phyloP scores from a whole-genome alignment of 2,329 filamentous ascomycete species.

The Botrytis medusae region DNA sequence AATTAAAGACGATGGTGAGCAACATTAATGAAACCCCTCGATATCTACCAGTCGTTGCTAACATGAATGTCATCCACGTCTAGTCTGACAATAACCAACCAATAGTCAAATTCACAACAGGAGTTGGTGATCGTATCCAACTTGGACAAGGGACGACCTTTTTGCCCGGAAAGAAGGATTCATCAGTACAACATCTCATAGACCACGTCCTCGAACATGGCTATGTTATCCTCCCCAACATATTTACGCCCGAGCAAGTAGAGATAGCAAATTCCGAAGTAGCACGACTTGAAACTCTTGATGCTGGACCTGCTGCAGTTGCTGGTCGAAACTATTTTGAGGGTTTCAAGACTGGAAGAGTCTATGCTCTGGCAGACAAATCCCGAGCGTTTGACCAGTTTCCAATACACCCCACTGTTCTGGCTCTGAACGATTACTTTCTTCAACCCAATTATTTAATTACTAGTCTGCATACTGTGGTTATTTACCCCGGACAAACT shows the following conservation, averaged over 20 bases:
- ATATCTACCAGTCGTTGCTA: not conserved
- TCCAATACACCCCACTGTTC: constrained; percentile 41
- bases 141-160: constrained; percentile 37
- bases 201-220: constrained; percentile 40
- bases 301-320: constrained; percentile 37
- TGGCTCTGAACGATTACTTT: constrained; percentile 45
- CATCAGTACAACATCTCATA: constrained; percentile 36
- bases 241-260: constrained; percentile 40
- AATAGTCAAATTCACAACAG: constrained; percentile 7
- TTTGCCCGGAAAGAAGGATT: constrained; percentile 34
- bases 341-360: constrained; percentile 42
- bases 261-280: constrained; percentile 41
- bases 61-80: constrained; percentile 15
- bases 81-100: constrained; percentile 4
- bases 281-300: constrained; percentile 35
- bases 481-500: constrained; percentile 42
- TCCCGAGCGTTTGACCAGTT: constrained; percentile 44
- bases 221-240: constrained; percentile 43
- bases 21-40: not conserved
- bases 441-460: constrained; percentile 42
- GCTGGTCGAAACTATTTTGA: constrained; percentile 43
- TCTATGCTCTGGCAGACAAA: constrained; percentile 45
- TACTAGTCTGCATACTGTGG: constrained; percentile 43
- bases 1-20: constrained; percentile 10
- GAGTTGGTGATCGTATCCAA: constrained; percentile 29